Evolutionary conservation across 495 filamentous ascomycete genomes (phyloP), one percentile per base, ranked within the genome.

Genomic region (Aspergillus incahuasiensis): DNA sequence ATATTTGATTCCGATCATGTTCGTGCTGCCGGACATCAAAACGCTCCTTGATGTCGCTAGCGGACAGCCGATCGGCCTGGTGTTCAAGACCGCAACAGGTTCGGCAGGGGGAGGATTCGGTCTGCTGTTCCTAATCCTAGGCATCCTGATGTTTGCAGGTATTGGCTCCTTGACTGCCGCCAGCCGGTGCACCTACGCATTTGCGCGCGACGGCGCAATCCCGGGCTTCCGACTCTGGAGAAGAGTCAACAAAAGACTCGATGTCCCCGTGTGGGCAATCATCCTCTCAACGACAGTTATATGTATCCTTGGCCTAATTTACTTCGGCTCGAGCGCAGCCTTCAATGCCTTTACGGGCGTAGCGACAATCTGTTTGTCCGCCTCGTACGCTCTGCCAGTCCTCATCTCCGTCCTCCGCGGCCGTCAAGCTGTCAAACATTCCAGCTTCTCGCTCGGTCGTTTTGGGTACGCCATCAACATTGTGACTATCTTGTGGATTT

Each of bases 141-240:
- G 87, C 5, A 86, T 91, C 64, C 77, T 91, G 62, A 63, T 91
- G 13, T 90, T 91, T 57, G 86, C 86, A 1, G 80, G 80, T 1
- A 86, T 81, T 12, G 83, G 80, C 2, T 82, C 90, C 54, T 81
- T 89, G 76, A 89, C 87, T 2, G 88, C 88, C 1, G 82, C 81
- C 44, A 86, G 79, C 58, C 82, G 88, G 3, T 89, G 90, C 80
- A 86, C 84, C 6, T 91, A 86, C 58, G 87, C 88, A 4, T 92
- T 92, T 60, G 84, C 83, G 18, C 84, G 76, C n/a, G 75, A 79
- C 32, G 68, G 70, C 1, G 86, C 86, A 12, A 89, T 89, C 49
- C 86, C 85, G 0, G 81, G 85, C 3, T 86, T 83, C 53, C 65
- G 75, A 18, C 65, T 89, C 25, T 90, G 85, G 85, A 78, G 79